Evolutionary conservation across 768 basidiomycete species (phyloP), one percentile per base, ranked within the genome.

Genomic region (Lactarius psammicola): DNA sequence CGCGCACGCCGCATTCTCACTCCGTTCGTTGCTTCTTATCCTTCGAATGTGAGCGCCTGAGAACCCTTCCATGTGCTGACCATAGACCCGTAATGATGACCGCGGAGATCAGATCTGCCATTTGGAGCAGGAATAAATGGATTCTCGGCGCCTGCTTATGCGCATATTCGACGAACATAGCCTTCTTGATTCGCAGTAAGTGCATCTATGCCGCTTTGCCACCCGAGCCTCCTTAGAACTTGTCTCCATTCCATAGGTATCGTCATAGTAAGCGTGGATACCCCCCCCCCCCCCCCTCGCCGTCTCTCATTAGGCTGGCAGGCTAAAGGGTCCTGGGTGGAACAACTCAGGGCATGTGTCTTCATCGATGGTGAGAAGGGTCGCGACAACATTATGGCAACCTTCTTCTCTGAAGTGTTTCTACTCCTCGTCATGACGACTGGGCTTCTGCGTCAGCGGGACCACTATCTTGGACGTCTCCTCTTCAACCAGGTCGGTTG

Each of bases 371-470:
- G 36, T 30, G 1, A 13, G 26, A 4, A 2, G 10, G 57, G 38
- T 18, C 64, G 55, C 28, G 59, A 51, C 18, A 61, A 56, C 59
- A 56, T 40, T 17, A 23, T 56, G 31, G 55, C 46, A 2, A 54
- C 64, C 2, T 51, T 68, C 56, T 42, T 13, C 54, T 31, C 64
- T 51, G 67, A 68, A 33, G n/a, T 53, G 17, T 23, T 68, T 46
- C 38, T 66, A 10, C 59, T 66, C 38, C 10, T 53, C 34, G 10
- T 66, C 9, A 66, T 61, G 64, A 54, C 61, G 23, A 5, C 30
- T 18, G 67, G 67, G 30, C 67, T 68, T 11, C 2, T 65, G 38
- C 54, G 64, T n/a, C 38, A 68, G 54, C 67, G 67, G 44, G 67
- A 61, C 15, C 67, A 68, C 49, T 33, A 51, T 28, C 59, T 68